Evolutionary conservation across 1,284 basidiomycete genomes (phyloP).

Genomic region (Microbotryomycetes sp.): DNA sequence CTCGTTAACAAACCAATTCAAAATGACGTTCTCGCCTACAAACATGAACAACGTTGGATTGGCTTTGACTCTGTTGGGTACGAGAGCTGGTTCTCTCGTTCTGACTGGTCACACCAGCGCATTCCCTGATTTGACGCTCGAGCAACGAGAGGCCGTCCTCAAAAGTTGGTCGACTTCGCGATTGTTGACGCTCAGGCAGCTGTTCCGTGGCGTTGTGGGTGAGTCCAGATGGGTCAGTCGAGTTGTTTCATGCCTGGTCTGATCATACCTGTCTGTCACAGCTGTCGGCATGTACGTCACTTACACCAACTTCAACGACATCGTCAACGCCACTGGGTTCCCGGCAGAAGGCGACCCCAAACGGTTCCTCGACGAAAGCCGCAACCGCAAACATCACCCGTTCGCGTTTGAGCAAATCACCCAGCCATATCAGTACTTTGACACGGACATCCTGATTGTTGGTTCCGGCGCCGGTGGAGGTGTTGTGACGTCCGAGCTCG

Average conservation of each 20-base stretch:
- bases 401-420: constrained; percentile 25
- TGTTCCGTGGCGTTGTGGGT: constrained; percentile 20
- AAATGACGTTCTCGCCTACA: constrained; percentile 10
- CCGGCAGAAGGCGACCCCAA: constrained; percentile 18
- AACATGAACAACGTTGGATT: constrained; percentile 20
- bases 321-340: constrained; percentile 20
- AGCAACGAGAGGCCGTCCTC: constrained; percentile 20
- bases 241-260: neutral
- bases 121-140: constrained; percentile 16
- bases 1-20: constrained; percentile 19
- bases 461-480: constrained; percentile 48
- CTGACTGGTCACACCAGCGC: constrained; percentile 15
- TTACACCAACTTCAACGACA: constrained; percentile 21
- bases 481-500: constrained; percentile 42
- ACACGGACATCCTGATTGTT: constrained; percentile 40
- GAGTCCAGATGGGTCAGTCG: neutral
- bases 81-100: constrained; percentile 23
- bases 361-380: constrained; percentile 8
- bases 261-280: neutral
- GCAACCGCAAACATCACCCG: constrained; percentile 10
- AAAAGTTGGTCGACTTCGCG: constrained; percentile 19
- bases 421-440: constrained; percentile 13
- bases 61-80: constrained; percentile 18
- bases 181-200: constrained; percentile 16
- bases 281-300: constrained; percentile 21